phyloP scores from a whole-genome alignment of 495 filamentous ascomycete species.

The Podospora didyma region DNA sequence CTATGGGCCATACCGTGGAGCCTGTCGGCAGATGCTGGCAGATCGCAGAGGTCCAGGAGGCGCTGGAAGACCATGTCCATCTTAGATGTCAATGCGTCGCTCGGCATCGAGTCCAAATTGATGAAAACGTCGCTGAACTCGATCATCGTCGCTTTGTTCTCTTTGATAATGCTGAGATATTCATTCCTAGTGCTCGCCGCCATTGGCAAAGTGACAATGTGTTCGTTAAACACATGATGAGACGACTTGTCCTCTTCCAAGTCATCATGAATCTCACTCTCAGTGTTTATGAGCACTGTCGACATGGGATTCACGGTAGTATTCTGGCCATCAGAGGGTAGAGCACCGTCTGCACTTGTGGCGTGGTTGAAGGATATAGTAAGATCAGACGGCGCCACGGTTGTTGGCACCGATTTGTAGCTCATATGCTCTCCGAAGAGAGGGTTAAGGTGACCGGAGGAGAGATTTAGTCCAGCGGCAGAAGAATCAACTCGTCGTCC shows the following conservation, averaged over 20 bases:
- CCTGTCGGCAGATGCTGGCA: constrained; percentile 35
- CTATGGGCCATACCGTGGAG: constrained; percentile 22
- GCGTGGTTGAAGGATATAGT: constrained; percentile 29
- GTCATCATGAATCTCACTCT: constrained; percentile 6
- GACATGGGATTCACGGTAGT: not conserved
- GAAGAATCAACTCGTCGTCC: too few species aligned
- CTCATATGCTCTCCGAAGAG: not conserved
- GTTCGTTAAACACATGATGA: constrained; percentile 8
- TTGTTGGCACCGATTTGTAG: constrained; percentile 20
- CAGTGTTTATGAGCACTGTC: not conserved
- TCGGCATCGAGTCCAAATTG: constrained; percentile 18
- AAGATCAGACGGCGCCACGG: constrained; percentile 36
- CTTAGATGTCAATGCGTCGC: constrained; percentile 21
- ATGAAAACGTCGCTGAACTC: constrained; percentile 30
- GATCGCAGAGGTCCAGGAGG: constrained; percentile 39
- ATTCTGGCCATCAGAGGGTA: constrained; percentile 12
- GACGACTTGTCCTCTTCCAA: constrained; percentile 1
- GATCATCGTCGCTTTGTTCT: constrained; percentile 31
- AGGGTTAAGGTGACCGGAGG: not conserved
- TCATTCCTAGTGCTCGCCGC: constrained; percentile 29
- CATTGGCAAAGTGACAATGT: constrained; percentile 40
- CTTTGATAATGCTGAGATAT: constrained; percentile 36
- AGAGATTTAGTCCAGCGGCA: not conserved
- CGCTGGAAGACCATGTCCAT: constrained; percentile 35
- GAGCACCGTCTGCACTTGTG: constrained; percentile 19